Base-by-base conservation (phyloP, 2,329 filamentous ascomycete genomes). In the Parasarocladium wereldwijsianum region DNA sequence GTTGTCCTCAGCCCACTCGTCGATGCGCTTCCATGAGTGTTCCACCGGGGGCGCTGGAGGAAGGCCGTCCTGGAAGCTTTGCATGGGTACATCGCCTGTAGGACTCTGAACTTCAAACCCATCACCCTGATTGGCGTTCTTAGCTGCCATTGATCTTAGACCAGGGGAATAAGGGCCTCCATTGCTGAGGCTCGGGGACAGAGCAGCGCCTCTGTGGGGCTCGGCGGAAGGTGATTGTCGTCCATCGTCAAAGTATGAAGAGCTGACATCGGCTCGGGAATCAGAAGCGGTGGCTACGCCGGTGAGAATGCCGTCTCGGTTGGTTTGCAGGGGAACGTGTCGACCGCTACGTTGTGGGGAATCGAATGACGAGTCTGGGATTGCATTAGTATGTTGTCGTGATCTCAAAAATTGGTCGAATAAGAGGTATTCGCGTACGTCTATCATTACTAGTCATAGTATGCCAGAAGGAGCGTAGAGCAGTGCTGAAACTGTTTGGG, bases 11-110 rank as follows among this genome's bases (percentile, higher is more conserved):
- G 82, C 70, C 90, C 90, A 98, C 23, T 69, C 66, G 51, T 96
- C 87, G 48, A 98, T 94, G 54, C 86, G 81, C 50, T 69, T 76
- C 90, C 90, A 98, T 10, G 87, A 93, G 57, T 94, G 86, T 28
- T 63, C 54, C 22, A 93, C 76, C 6, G 90, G 85, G 3, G 90
- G 90, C 6, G 90, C 74, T 3, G 90, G 90, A 3, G 90, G 86
- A 15, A 84, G 68, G 33, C 90, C 90, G 41, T 94, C 86, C 45
- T 79, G 75, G 58, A 98, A 98, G 37, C 80, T 80, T 57, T 94
- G 90, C 83, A 98, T 90, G 42, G 80, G 87, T 38, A 98, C 93
- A 53, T 94, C 87, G 40, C 82, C 81, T n/a, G n/a, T n/a, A 5
- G 72, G 58, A 58, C 61, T 74, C 41, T 76, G 69, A 34, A 73